A percentile compares a stretch with the other conserved stretches of the same genome.
Conservation (phyloP, 2,329 filamentous ascomycete species). For the Fusarium pininemorale region DNA sequence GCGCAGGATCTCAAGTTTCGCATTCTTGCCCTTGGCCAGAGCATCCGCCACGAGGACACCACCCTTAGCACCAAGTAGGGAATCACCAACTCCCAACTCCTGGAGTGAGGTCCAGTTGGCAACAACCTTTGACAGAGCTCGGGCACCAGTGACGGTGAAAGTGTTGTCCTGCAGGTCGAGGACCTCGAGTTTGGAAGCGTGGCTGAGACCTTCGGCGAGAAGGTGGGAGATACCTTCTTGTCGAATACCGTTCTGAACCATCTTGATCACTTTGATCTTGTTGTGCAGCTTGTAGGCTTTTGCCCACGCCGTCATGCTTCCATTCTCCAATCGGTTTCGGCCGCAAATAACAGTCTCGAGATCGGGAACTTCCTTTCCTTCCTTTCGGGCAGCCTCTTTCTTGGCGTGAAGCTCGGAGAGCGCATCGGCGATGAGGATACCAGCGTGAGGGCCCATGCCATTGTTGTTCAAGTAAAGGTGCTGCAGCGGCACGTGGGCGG, state of each 20-base stretch:
- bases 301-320: constrained; percentile 96
- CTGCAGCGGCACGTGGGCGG: constrained; percentile 86
- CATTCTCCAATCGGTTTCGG: constrained; percentile 93
- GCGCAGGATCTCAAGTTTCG: constrained; percentile 80
- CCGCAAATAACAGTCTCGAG: constrained; percentile 98
- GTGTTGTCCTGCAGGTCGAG: constrained; percentile 98
- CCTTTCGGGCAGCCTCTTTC: constrained; percentile 80
- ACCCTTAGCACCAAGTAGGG: constrained; percentile 81
- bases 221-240: constrained; percentile 90
- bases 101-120: constrained; percentile 77
- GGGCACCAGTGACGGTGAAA: constrained; percentile 84
- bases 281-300: constrained; percentile 84
- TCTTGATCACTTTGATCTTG: constrained; percentile 86
- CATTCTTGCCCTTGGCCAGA: constrained; percentile 78
- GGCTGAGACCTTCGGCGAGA: constrained; percentile 78
- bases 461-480: constrained; percentile 99
- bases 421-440: constrained; percentile 87
- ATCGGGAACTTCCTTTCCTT: constrained; percentile 76
- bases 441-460: constrained; percentile 90
- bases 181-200: constrained; percentile 74
- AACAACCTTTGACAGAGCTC: constrained; percentile 79
- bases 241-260: constrained; percentile 98
- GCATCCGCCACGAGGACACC: constrained; percentile 77
- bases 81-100: constrained; percentile 91
- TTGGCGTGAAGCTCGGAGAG: constrained; percentile 83